Percentiles rank a stretch among this genome's conserved stretches.
Conservation (phyloP, 1,284 basidiomycete genomes). For the Ceratobasidium sp. region DNA sequence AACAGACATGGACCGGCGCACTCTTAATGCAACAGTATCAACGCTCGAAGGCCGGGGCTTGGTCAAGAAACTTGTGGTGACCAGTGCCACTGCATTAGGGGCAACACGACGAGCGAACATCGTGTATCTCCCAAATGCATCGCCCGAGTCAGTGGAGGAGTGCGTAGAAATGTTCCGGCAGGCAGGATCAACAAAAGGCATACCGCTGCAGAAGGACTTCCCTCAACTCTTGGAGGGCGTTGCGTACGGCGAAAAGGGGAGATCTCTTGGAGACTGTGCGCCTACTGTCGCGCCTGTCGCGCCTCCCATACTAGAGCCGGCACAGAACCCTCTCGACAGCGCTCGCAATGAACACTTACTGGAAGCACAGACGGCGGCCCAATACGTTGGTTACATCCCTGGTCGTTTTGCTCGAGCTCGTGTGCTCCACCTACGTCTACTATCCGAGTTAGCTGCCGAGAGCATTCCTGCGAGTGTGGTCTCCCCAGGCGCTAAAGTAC, state of each 20-base stretch:
- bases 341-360: conserved; percentile 57
- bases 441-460: conserved; percentile 61
- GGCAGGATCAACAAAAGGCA: conserved; percentile 2
- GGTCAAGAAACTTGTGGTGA: conserved; percentile 69
- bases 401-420: conserved; percentile 71
- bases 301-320: not conserved
- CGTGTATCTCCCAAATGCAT: conserved; percentile 66
- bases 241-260: not conserved
- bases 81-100: conserved; percentile 66
- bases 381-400: conserved; percentile 73
- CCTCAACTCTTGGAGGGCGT: not conserved
- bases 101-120: conserved; percentile 63
- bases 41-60: conserved; percentile 69
- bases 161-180: conserved; percentile 41
- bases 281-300: not conserved
- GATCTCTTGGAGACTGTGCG: too few relatives aligned
- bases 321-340: not conserved
- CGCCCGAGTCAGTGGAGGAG: conserved; percentile 61
- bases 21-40: conserved; percentile 66
- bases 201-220: conserved; percentile 1
- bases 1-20: conserved; percentile 76
- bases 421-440: conserved; percentile 67
- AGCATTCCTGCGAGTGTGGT: conserved; percentile 59
- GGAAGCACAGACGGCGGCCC: conserved; percentile 71
- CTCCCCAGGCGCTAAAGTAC: conserved; percentile 64